Evolutionary conservation across 2,329 filamentous ascomycete species (phyloP).

Genomic region (Gyromitra esculenta): DNA sequence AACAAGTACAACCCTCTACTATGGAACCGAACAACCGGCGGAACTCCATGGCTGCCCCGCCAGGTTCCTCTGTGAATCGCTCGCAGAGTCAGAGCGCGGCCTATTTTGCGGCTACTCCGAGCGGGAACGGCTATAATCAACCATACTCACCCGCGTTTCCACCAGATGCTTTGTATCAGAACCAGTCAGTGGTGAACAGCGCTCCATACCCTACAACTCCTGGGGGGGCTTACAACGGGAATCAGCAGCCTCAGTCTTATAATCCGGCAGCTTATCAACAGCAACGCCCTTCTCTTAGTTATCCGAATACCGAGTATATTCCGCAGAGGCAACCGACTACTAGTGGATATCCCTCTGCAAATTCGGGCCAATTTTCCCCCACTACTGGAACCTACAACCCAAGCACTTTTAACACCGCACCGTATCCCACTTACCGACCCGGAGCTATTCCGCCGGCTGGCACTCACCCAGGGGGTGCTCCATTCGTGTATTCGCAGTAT

Average conservation of each 20-base stretch:
- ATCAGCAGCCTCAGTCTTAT: constrained; percentile 60
- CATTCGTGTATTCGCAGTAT: constrained; percentile 52
- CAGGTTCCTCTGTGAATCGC: constrained; percentile 43
- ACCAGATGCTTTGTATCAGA: constrained; percentile 32
- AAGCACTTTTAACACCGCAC: constrained; percentile 52
- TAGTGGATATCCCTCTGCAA: constrained; percentile 31
- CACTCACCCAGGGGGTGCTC: constrained; percentile 41
- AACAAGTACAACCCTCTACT: constrained; percentile 29
- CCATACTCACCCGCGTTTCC: constrained; percentile 52
- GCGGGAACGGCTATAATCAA: constrained; percentile 50
- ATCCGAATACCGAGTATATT: constrained; percentile 57
- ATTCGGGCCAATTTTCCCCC: constrained; percentile 51
- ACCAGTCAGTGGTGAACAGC: constrained; percentile 19
- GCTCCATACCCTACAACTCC: constrained; percentile 54
- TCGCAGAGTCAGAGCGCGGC: constrained; percentile 47
- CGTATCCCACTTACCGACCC: constrained; percentile 53
- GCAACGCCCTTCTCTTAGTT: constrained; percentile 56
- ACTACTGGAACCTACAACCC: constrained; percentile 54
- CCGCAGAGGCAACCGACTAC: constrained; percentile 54
- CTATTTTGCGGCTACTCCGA: constrained; percentile 53
- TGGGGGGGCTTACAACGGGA: constrained; percentile 54
- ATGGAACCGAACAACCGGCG: constrained; percentile 43
- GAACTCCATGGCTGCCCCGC: constrained; percentile 42
- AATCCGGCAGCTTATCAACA: constrained; percentile 64
- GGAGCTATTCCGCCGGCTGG: constrained; percentile 27